phyloP scores from a whole-genome alignment of 148 eudicot genomes.

The Vaccinium vitisidaea region DNA sequence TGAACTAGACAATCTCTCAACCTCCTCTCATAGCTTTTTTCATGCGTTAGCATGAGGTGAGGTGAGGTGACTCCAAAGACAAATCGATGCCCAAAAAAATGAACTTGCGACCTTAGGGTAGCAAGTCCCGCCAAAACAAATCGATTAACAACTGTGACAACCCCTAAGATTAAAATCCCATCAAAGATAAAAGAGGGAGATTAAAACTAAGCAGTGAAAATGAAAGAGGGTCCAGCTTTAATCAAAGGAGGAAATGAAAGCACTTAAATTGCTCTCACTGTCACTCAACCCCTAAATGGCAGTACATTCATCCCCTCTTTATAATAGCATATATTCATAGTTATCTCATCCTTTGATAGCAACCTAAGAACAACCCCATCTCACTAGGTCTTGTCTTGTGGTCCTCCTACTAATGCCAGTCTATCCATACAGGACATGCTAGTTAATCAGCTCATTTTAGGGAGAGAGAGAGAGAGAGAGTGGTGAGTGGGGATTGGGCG shows the following conservation, averaged over 20 bases:
- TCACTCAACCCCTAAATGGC: not conserved
- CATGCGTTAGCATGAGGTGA: too few species aligned
- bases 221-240: not conserved
- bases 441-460: not conserved
- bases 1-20: too few species aligned
- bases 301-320: slow-evolving; percentile 5
- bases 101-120: too few species aligned
- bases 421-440: not conserved
- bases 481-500: slow-evolving; percentile 14
- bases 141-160: too few species aligned
- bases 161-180: not conserved
- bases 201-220: not conserved
- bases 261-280: slow-evolving; percentile 11
- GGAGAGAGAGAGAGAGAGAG: slow-evolving; percentile 20
- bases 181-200: not conserved
- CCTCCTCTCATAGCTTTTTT: too few species aligned
- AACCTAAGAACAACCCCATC: slow-evolving; percentile 11
- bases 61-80: too few species aligned
- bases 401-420: slow-evolving; percentile 15
- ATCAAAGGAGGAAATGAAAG: slow-evolving; percentile 14
- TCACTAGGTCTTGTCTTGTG: slow-evolving; percentile 19
- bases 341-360: slow-evolving; percentile 19
- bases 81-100: too few species aligned
- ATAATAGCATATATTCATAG: not conserved
- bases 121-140: too few species aligned